Base-by-base conservation (phyloP, 2,329 filamentous ascomycete species). In the Colletotrichum camelliae region DNA sequence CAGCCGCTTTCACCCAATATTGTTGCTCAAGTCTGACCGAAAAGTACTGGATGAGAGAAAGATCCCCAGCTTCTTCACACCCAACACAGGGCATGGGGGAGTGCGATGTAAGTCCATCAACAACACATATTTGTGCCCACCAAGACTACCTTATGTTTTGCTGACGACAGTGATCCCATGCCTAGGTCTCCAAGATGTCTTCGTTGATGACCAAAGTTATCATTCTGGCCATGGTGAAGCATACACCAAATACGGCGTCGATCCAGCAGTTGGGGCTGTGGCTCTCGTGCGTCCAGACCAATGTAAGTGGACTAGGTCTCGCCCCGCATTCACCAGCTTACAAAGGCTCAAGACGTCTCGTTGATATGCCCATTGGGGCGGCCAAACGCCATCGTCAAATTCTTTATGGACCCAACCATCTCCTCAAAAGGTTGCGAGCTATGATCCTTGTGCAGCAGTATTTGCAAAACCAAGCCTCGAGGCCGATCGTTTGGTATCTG, bases 201-300 rank as follows among this genome's bases (percentile, higher is more conserved):
- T 89, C 79, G 88, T 87, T 1, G 91, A 93, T 77, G 89, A 88
- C 64, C 79, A 84, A 31, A 87, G 85, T 37, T 89, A 91, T 79
- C 87, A 91, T 77, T 87, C 91, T 79, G 88, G 88, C 0, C 83
- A 88, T 74, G 89, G 88, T 0, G 78, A 86, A 10, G 86, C 87
- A 0, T 91, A 94, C 79, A 84, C 88, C 70, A 87, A 86, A 2
- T 93, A 92, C 74, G 93, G 92, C 0, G 85, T 95, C 2, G 86
- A 91, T 77, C 80, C 78, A 16, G 84, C 88, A 65, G 82, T 83
- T 21, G 93, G 93, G 0, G 91, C 90, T 74, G 83, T 92, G 10
- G 88, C 93, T 1, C 84, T 93, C 4, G 84, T 93, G 2, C 83
- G 94, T 61, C 94, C 93, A 4, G 94, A 95, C 84, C 92, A 93